These are phyloP conservation scores for Puccinia triticina DNA, from an alignment of 1,284 basidiomycete genomes.

Conservation along the genomic window DNA sequence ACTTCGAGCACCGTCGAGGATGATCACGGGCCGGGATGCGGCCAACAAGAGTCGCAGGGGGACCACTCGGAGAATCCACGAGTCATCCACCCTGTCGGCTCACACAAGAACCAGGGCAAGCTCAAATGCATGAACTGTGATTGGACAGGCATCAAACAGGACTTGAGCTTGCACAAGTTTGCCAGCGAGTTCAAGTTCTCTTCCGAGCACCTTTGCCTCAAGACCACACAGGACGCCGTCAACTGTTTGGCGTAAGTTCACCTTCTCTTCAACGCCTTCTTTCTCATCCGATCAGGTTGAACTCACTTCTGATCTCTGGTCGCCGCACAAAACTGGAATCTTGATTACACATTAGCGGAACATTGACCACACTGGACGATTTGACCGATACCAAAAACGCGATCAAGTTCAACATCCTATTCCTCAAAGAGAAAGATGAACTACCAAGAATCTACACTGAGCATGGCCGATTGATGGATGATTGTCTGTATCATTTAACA, in stretches of 20 bases:
- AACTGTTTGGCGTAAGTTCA: constrained; percentile 21
- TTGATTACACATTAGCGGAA: not conserved
- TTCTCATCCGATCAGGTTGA: not conserved
- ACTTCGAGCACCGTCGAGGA: not conserved
- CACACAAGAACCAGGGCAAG: constrained; percentile 12
- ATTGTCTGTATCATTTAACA: not conserved
- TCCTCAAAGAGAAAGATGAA: not conserved
- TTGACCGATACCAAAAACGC: constrained; percentile 13
- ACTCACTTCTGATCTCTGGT: not conserved
- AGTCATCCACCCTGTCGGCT: not conserved
- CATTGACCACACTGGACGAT: constrained; percentile 1
- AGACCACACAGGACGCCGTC: not conserved
- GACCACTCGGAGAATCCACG: not conserved
- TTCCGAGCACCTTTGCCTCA: not conserved
- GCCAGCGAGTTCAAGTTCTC: not conserved
- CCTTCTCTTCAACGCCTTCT: not conserved
- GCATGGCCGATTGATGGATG: not conserved
- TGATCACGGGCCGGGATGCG: not conserved
- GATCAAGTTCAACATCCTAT: not conserved
- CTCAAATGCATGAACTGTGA: constrained; percentile 1
- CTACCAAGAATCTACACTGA: not conserved
- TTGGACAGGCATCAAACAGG: constrained; percentile 22
- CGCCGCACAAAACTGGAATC: not conserved
- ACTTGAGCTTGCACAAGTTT: constrained; percentile 22
- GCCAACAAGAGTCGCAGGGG: not conserved